A percentile compares a stretch with the other conserved stretches of the same genome.
These are phyloP conservation scores for Tuber borchii DNA, from an alignment of 495 filamentous ascomycete species.

Conservation along the genomic window DNA sequence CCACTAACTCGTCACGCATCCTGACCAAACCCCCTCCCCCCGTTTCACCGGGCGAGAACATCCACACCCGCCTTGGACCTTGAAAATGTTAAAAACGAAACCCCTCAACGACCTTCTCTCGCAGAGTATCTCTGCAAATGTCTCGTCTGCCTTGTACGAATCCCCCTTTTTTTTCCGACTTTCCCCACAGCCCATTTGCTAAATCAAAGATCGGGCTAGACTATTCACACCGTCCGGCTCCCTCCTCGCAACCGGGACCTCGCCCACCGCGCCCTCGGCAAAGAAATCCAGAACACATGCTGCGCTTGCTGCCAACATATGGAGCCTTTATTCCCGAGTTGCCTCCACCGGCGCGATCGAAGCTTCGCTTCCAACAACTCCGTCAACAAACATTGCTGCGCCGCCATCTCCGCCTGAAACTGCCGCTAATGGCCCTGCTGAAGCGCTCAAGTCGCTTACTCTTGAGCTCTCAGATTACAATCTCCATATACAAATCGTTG, in stretches of 20 bases:
- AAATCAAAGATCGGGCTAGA: neutral
- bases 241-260: slow-evolving; percentile 41
- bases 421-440: neutral
- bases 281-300: slow-evolving; percentile 42
- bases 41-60: neutral
- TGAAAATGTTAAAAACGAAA: slow-evolving; percentile 40
- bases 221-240: slow-evolving; percentile 41
- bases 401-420: neutral
- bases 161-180: neutral
- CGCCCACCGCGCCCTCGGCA: slow-evolving; percentile 38
- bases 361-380: slow-evolving; percentile 25
- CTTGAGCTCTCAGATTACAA: slow-evolving; percentile 42
- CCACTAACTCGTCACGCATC: rapidly evolving
- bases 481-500: slow-evolving; percentile 41
- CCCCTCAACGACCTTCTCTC: slow-evolving; percentile 41
- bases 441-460: slow-evolving; percentile 38
- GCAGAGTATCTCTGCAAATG: slow-evolving; percentile 38
- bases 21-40: neutral
- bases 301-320: slow-evolving; percentile 41
- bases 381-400: neutral
- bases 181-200: neutral
- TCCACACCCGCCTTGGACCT: neutral
- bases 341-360: slow-evolving; percentile 34
- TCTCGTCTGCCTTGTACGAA: slow-evolving; percentile 37
- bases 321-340: slow-evolving; percentile 38